phyloP scores from a whole-genome alignment of 495 filamentous ascomycete genomes.

The Penicillium fimorum region DNA sequence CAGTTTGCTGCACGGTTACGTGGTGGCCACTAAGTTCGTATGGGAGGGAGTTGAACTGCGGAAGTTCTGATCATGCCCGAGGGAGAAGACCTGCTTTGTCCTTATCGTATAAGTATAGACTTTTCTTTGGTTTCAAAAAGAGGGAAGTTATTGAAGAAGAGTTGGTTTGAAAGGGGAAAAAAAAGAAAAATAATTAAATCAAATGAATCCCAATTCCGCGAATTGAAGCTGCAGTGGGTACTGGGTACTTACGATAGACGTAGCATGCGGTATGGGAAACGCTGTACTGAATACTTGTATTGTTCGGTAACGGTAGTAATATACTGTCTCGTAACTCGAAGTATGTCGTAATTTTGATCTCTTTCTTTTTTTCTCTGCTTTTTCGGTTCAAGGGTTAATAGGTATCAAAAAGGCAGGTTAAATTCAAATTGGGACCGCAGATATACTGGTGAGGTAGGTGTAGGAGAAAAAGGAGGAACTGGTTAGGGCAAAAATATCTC shows the following conservation, averaged over 20 bases:
- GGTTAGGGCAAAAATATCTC: background rate
- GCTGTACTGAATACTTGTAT: constrained; percentile 8
- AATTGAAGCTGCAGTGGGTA: constrained; percentile 35
- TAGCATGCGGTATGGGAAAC: background rate
- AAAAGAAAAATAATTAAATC: constrained; percentile 29
- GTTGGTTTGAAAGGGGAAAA: constrained; percentile 6
- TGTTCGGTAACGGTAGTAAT: background rate
- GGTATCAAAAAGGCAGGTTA: background rate
- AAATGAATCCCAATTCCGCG: constrained; percentile 29
- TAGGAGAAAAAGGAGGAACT: background rate
- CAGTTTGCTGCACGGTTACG: constrained; percentile 44
- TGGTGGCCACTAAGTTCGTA: constrained; percentile 36
- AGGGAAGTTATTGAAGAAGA: constrained; percentile 8
- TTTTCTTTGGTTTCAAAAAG: constrained; percentile 3
- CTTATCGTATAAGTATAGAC: constrained; percentile 13
- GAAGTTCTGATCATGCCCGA: constrained; percentile 29
- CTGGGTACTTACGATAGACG: constrained; percentile 20
- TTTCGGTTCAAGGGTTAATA: background rate
- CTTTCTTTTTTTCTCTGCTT: background rate
- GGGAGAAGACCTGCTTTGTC: constrained; percentile 33
- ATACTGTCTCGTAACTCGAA: constrained; percentile 6
- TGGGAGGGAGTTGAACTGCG: constrained; percentile 22
- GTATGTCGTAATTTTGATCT: constrained; percentile 1
- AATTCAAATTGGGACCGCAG: background rate
- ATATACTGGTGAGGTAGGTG: background rate